Base-by-base conservation (phyloP, 805 yeast genomes). In the Wickerhamia fluorescens region DNA sequence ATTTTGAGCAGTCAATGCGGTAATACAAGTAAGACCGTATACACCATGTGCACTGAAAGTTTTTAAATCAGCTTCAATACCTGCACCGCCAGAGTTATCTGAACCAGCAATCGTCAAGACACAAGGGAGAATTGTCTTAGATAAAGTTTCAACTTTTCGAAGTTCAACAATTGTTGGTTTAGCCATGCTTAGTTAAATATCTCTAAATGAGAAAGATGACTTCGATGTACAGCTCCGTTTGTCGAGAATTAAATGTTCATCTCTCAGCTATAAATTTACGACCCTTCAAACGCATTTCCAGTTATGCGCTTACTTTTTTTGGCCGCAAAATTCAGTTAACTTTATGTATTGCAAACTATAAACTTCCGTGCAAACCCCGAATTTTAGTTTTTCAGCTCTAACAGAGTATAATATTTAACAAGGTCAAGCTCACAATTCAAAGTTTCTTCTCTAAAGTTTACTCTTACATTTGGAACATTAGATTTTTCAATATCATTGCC, bases 401-500 rank as follows among this genome's bases (percentile, higher is more conserved):
- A n/a, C n/a, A n/a, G n/a, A n/a, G 78, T 66, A 47, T 80, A 83
- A 34, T 68, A 71, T 2, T 71, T 65, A 12, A 82, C 73, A 36
- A 87, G 64, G 38, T 78, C 86, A 34, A 73, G 71, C 49, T 83
- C 88, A 17, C 83, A 74, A 20, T 63, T 53, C 32, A 80, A 62
- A 0, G 96, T 88, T 44, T 88, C 96, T 34, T 72, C 71, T 51
- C 99, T 73, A 54, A 83, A 92, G 12, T 78, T 75, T 19, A 80
- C 73, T 49, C 99, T 75, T 28, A 88, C 79, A 41, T 80, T 78
- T 2, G 99, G 98, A 28, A 92, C 96, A 50, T 92, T 92, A 2
- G 96, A 84, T 64, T 87, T 92, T 45, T 84, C 95, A 27, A 92
- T 78, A 48, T 84, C 88, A 48, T 88, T 87, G 5, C 94, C 94